These are phyloP conservation scores for Tolypocladium tropicale DNA, from an alignment of 2,329 filamentous ascomycete genomes.

Conservation along the genomic window DNA sequence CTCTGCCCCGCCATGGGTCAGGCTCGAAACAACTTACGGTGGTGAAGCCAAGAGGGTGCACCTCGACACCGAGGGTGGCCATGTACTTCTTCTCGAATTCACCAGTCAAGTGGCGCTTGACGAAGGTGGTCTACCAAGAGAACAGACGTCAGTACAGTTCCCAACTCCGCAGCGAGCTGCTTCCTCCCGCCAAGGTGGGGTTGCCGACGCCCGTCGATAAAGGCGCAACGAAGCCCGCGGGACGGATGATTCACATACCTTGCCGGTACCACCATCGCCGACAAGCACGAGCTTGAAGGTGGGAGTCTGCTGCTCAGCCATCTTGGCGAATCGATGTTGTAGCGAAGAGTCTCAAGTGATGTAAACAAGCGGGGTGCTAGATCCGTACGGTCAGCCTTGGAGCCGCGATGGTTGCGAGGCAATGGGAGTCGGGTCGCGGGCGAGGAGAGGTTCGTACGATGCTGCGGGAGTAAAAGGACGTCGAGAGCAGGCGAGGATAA, in stretches of 20 bases:
- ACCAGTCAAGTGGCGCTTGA: conserved; percentile 99
- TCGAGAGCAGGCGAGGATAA: conserved; percentile 10
- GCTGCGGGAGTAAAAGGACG: conserved; percentile 9
- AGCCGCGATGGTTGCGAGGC: conserved; percentile 7
- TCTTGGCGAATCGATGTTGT: conserved; percentile 30
- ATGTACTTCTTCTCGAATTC: conserved; percentile 99
- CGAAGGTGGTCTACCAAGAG: conserved; percentile 79
- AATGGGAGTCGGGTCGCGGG: conserved; percentile 5
- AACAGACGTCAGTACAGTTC: background rate
- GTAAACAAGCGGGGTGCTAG: conserved; percentile 38
- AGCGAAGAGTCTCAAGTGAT: conserved; percentile 19
- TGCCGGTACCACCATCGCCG: conserved; percentile 97
- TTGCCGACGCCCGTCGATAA: conserved; percentile 10
- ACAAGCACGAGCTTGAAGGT: conserved; percentile 99
- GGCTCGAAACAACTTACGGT: conserved; percentile 59
- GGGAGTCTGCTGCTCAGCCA: conserved; percentile 54
- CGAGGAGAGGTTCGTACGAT: conserved; percentile 4
- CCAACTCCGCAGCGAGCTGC: background rate
- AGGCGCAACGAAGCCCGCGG: conserved; percentile 9
- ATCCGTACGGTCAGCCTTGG: conserved; percentile 21
- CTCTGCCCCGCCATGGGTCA: background rate
- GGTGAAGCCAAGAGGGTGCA: conserved; percentile 95
- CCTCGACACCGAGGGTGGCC: conserved; percentile 97
- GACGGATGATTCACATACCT: conserved; percentile 49
- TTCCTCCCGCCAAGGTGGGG: conserved; percentile 9